Base-by-base conservation (phyloP, 2,329 filamentous ascomycete species). In the Macrophomina pseudophaseolina region DNA sequence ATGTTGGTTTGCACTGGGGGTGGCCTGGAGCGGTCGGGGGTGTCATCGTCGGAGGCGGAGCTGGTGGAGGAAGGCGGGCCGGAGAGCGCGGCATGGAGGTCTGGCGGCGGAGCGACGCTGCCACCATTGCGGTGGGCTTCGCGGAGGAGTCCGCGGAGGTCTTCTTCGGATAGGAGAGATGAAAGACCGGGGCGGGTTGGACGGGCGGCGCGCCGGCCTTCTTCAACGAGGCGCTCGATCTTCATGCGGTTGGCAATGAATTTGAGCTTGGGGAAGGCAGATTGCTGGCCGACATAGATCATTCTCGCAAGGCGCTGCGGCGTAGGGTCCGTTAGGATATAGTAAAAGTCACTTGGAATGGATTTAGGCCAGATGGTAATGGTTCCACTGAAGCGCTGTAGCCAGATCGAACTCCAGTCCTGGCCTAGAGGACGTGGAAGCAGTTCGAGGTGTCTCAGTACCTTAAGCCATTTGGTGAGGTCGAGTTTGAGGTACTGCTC, bases 401-500 rank as follows among this genome's bases (percentile, higher is more conserved):
- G 86, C 92, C 94, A 99, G 28, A 99, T 88, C 79, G 97, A 91
- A 67, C 90, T 94, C 95, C 95, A 99, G 77, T 99, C 95, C 78
- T 98, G 94, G 2, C 94, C 94, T 28, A 98, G 79, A 0, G 93
- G 93, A 0, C 95, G 88, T 0, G 95, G 95, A 0, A 99, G 86
- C 4, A 99, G 85, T 78, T 99, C 95, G 0, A 98, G 86, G 75
- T 97, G 93, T 1, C 94, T 90, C 49, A 98, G 86, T 23, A 99
- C 94, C 76, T 95, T 95, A 46, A 99, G 88, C 93, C 95, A 99
- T 82, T 99, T 99, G 73, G 92, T 96, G 72, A 99, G 85, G 78
- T 99, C 95, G 30, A 99, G 88, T 78, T 98, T 98, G 76, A 99
- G 87, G 75, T 95, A 97, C 78, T 97, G 93, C 79, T 99, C 95